Evolutionary conservation across 148 eudicot genomes (phyloP), one percentile per base, ranked within the genome.

Genomic region (Cornus florida): DNA sequence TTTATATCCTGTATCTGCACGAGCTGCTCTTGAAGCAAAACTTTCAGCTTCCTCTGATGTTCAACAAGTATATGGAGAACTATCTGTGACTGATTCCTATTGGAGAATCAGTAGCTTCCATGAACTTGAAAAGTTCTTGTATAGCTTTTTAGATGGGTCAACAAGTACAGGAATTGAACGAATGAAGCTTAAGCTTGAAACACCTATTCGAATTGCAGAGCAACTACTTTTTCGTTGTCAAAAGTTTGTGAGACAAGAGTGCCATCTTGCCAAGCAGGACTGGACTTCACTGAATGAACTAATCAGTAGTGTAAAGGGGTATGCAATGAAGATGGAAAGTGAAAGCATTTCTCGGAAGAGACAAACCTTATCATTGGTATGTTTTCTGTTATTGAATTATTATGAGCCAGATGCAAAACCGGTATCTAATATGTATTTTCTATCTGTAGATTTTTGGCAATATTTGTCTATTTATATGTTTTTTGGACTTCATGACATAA

Each of bases 1-100:
- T 66, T 70, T 96, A 48, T 96, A 85, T 83, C 97, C 99, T 84
- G 90, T 96, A 71, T 92, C 99, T 78, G 99, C 99, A 72, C 89
- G 99, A 50, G 80, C 89, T 74, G 95, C 97, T 76, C 97, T 96
- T 76, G 88, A 93, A 84, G 87, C 87, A 70, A 96, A 96, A 81
- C 91, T 96, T 80, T 87, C 86, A 33, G 79, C 77, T 78, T 79
- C 84, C 74, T 68, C 75, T 67, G 69, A 74, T 74, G 76, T 77
- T 74, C 83, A 68, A 60, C 79, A 74, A 80, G 79, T 73, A 75
- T 73, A 72, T 64, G 82, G 28, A 76, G 82, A 81, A 77, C 35
- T 82, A 31, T 80, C 79, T 35, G 59, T 32, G 53, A 62, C 82
- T 56, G 83, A 84, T 66, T 73, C 82, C 39, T 72, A 79, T 70